These are phyloP conservation scores for Paraphaeosphaeria sporulosa DNA, from an alignment of 2,329 filamentous ascomycete genomes.

Conservation along the genomic window DNA sequence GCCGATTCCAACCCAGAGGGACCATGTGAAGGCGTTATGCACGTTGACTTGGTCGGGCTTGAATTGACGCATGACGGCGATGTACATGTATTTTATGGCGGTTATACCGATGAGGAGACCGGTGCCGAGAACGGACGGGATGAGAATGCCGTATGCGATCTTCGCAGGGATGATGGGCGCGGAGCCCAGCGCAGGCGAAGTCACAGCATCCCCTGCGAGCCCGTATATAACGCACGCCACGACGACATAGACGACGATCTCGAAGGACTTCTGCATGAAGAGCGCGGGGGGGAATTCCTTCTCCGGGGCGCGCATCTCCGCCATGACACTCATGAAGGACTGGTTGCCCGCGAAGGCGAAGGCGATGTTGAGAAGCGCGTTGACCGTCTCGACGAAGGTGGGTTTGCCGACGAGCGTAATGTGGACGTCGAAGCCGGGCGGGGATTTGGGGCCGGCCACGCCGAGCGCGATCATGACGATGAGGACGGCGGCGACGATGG, in stretches of 20 bases:
- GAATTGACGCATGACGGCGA: constrained; percentile 30
- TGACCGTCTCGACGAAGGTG: constrained; percentile 26
- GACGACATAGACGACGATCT: constrained; percentile 4
- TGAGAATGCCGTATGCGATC: constrained; percentile 30
- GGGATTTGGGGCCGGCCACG: constrained; percentile 30
- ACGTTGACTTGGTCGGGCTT: constrained; percentile 24
- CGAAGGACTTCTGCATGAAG: constrained; percentile 27
- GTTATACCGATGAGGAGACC: constrained; percentile 24
- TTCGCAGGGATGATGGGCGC: constrained; percentile 32
- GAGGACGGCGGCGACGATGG: constrained; percentile 18
- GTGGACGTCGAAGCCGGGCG: constrained; percentile 33
- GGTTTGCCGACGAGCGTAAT: constrained; percentile 23
- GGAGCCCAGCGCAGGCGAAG: constrained; percentile 33
- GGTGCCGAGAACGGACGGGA: constrained; percentile 34
- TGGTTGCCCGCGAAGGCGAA: constrained; percentile 40
- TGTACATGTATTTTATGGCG: constrained; percentile 12
- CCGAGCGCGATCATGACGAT: constrained; percentile 39
- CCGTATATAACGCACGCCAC: constrained; percentile 33
- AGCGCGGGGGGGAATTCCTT: constrained; percentile 36
- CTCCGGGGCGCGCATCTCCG: constrained; percentile 35
- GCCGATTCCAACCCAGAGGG: constrained; percentile 33
- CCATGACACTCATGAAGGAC: constrained; percentile 36
- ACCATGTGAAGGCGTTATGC: constrained; percentile 23
- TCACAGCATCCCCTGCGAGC: constrained; percentile 35
- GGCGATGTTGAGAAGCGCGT: constrained; percentile 35